Conservation (phyloP, 768 basidiomycete species). For the Mycena capillaripes region DNA sequence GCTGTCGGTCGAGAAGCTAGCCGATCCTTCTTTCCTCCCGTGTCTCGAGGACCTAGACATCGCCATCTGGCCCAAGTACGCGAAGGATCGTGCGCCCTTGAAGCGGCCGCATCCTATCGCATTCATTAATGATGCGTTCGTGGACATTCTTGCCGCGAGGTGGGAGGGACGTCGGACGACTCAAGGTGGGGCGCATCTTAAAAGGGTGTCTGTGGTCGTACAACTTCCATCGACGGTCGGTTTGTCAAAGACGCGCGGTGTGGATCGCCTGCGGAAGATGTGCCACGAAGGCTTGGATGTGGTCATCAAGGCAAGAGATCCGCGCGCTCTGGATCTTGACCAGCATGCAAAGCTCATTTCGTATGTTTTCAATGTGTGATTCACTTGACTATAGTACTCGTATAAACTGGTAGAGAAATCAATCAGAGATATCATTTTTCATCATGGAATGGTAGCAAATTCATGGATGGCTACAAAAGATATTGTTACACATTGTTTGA, state of each 20-base stretch:
- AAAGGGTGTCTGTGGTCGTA: slow-evolving; percentile 1
- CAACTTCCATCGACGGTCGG: slow-evolving; percentile 17
- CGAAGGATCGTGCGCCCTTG: not conserved
- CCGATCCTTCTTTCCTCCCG: slow-evolving; percentile 27
- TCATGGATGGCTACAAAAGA: too few species aligned
- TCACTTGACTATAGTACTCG: too few species aligned
- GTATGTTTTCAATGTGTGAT: slow-evolving; percentile 11
- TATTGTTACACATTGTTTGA: too few species aligned
- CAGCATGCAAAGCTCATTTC: not conserved
- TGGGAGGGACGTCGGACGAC: not conserved
- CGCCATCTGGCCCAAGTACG: not conserved
- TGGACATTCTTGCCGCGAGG: slow-evolving; percentile 12
- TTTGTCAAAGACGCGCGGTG: slow-evolving; percentile 12
- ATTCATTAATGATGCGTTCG: slow-evolving; percentile 25
- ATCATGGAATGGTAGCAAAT: too few species aligned
- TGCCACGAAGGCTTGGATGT: slow-evolving; percentile 27
- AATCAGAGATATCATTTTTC: too few species aligned
- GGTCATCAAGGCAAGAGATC: slow-evolving; percentile 6
- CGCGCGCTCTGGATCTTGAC: not conserved
- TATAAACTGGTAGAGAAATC: too few species aligned
- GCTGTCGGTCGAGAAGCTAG: slow-evolving; percentile 1
- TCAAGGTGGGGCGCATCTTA: not conserved
- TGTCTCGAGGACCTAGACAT: slow-evolving; percentile 18
- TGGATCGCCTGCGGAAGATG: slow-evolving; percentile 13
- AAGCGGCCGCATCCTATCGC: not conserved